Conservation (phyloP, 495 filamentous ascomycete species). For the Neurospora sp. region DNA sequence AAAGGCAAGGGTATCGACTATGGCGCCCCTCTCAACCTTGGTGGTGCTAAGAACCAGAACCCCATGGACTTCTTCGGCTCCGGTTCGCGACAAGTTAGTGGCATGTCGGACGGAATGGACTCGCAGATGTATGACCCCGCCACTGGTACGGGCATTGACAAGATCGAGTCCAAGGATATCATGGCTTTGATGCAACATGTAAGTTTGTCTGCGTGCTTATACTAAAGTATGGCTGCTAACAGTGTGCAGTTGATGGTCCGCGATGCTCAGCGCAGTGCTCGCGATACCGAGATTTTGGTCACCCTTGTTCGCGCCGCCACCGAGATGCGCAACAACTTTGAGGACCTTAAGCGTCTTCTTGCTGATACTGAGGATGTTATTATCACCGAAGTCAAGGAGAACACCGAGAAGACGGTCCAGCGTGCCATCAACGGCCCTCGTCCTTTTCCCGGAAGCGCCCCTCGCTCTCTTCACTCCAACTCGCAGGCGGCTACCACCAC, state of each 20-base stretch:
- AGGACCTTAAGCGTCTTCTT: slow-evolving; percentile 90
- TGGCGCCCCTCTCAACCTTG: slow-evolving; percentile 44
- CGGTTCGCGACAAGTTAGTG: slow-evolving; percentile 58
- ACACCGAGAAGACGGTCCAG: slow-evolving; percentile 74
- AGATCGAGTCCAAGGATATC: slow-evolving; percentile 94
- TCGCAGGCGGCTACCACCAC: slow-evolving; percentile 51
- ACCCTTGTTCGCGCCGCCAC: slow-evolving; percentile 89
- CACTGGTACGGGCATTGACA: slow-evolving; percentile 79
- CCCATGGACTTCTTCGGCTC: background rate
- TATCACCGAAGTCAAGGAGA: slow-evolving; percentile 71
- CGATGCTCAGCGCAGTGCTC: slow-evolving; percentile 91
- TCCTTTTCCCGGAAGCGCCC: slow-evolving; percentile 59
- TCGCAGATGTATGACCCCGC: slow-evolving; percentile 87
- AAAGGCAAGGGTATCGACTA: slow-evolving; percentile 51
- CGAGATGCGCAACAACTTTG: slow-evolving; percentile 95
- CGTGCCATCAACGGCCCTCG: slow-evolving; percentile 80
- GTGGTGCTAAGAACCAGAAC: slow-evolving; percentile 21
- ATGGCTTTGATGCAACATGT: slow-evolving; percentile 96
- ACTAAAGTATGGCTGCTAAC: slow-evolving; percentile 22
- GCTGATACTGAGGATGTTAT: slow-evolving; percentile 76
- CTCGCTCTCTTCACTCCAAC: slow-evolving; percentile 42
- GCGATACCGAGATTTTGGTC: slow-evolving; percentile 93
- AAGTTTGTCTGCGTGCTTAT: slow-evolving; percentile 24
- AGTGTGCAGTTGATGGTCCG: slow-evolving; percentile 74
- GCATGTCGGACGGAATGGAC: slow-evolving; percentile 81